Percentiles rank a stretch among this genome's conserved stretches.
Evolutionary conservation across 1,284 basidiomycete species (phyloP).

Genomic region (Leccinum subspadiceum): DNA sequence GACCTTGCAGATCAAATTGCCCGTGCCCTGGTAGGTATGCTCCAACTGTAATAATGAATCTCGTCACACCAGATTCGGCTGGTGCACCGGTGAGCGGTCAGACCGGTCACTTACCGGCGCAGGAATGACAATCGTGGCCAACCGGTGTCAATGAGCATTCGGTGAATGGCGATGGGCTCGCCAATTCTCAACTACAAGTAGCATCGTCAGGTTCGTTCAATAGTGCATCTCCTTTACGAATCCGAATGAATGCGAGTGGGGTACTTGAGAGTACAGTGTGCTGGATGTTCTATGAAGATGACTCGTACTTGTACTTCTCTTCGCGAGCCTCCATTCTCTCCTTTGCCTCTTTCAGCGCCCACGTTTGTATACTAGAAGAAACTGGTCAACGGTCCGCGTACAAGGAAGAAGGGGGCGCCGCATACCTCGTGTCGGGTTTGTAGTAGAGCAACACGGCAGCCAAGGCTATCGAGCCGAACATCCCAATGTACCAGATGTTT

Average conservation of each 20-base stretch:
- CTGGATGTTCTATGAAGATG: conserved; percentile 32
- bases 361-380: conserved; percentile 72
- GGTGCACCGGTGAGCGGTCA: neutral
- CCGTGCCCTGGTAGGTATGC: neutral
- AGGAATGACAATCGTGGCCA: neutral
- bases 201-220: neutral
- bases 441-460: conserved; percentile 81
- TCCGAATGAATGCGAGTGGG: neutral
- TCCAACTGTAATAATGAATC: neutral
- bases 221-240: conserved; percentile 1
- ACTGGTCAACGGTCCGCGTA: neutral
- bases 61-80: neutral
- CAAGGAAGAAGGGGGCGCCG: conserved; percentile 8
- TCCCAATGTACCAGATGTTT: conserved; percentile 83
- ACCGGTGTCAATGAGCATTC: neutral
- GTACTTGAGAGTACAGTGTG: conserved; percentile 7
- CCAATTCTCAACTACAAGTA: neutral
- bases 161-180: neutral
- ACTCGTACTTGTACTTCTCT: conserved; percentile 79
- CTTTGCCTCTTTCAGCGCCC: conserved; percentile 89
- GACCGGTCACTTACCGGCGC: neutral
- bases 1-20: neutral
- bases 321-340: conserved; percentile 85
- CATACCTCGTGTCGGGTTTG: conserved; percentile 94
- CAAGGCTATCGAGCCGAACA: conserved; percentile 86